Conservation (phyloP, 2,329 filamentous ascomycete species). For the Peltaster fructicola region DNA sequence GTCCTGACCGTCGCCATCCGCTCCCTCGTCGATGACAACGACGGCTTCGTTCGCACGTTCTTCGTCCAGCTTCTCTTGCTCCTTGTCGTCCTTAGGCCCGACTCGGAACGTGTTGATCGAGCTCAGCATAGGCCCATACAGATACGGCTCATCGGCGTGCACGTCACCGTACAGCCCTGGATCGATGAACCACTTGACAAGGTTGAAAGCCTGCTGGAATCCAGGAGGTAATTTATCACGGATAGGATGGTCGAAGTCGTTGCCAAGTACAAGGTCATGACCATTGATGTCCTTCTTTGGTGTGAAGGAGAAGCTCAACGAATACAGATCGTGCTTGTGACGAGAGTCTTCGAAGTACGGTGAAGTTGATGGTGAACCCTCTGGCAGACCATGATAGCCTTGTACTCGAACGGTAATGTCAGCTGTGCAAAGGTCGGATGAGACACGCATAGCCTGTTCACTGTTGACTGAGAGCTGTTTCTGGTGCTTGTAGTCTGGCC, state of each 20-base stretch:
- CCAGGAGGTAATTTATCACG: conserved; percentile 71
- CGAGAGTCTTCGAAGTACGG: conserved; percentile 58
- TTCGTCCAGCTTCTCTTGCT: conserved; percentile 16
- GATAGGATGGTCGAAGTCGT: conserved; percentile 87
- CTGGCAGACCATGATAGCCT: conserved; percentile 51
- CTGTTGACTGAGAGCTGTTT: conserved; percentile 59
- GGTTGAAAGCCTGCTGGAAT: conserved; percentile 65
- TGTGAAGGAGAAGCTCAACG: conserved; percentile 60
- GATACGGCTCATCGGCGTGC: conserved; percentile 67
- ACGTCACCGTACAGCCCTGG: conserved; percentile 80
- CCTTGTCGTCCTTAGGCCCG: conserved; percentile 30
- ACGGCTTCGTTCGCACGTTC: conserved; percentile 37
- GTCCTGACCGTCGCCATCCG: conserved; percentile 26
- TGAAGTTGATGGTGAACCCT: conserved; percentile 47
- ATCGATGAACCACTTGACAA: conserved; percentile 83
- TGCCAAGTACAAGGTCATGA: conserved; percentile 71
- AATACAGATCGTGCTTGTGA: conserved; percentile 66
- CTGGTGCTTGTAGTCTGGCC: conserved; percentile 60
- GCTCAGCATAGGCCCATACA: conserved; percentile 68
- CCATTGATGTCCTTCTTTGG: conserved; percentile 51
- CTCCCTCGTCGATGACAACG: conserved; percentile 37
- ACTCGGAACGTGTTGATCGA: conserved; percentile 63
- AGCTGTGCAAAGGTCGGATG: conserved; percentile 44
- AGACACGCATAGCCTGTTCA: conserved; percentile 42
- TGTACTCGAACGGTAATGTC: conserved; percentile 60